Evolutionary conservation across 306 rosid genomes (phyloP), one percentile per base, ranked within the genome.

Genomic region (Astragalus membranaceus): DNA sequence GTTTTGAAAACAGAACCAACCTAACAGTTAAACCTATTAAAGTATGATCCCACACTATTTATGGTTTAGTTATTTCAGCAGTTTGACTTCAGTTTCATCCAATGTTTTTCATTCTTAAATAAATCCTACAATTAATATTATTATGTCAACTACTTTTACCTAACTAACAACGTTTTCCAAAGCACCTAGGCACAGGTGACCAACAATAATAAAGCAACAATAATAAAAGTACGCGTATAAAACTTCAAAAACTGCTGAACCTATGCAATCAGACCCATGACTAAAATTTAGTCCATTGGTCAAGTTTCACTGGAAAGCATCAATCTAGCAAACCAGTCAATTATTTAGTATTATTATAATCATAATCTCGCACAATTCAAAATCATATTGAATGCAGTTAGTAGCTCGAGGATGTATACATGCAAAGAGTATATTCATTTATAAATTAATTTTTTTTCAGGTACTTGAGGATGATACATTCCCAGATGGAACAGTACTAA

Each of bases 401-500:
- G 67, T 41, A 29, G 15, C 64, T 61, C 37, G 13, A 50, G 71
- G 37, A 14, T 32, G 11, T 9, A 16, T 10, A 17, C 43, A 35
- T 46, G 5, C 64, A 79, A 64, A 26, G 0, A 12, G 7, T 46
- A 20, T 20, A 20, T 9, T 54, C 9, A 37, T 15, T 44, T 42
- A 43, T 49, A 62, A 59, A 0, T 20, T 29, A 16, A 1, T 3
- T 26, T 26, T 26, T 5, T 60, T 37, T 10, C 74, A 94, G 93
- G 96, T 85, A 0, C 73, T 84, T 65, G 86, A 87, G 70, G 95
- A 94, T 79, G 88, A 80, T 68, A 75, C 43, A 41, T 81, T 94
- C 57, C 98, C 95, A 16, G 96, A 94, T 72, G 98, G 96, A 67
- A 84, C 90, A 50, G 41, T 39, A 14, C 64, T 94, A 61, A 88